Base-by-base conservation (phyloP, 2,329 filamentous ascomycete species). In the Ophiocordyceps polyrhachis-furcata region DNA sequence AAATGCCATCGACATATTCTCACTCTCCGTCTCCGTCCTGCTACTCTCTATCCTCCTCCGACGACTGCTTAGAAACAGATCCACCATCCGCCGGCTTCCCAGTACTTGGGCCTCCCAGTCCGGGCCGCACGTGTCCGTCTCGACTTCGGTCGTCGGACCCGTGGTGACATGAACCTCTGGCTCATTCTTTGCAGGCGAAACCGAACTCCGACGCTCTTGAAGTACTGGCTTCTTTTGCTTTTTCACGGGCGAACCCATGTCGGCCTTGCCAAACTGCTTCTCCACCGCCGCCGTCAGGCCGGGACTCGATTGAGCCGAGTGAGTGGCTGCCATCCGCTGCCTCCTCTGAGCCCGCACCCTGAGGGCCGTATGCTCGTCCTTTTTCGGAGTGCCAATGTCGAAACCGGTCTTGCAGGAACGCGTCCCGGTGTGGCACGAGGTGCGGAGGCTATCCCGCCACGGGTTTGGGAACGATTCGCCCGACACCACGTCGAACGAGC, bases 41-140 rank as follows among this genome's bases (percentile, higher is more conserved):
- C 58, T 62, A 13, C 62, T 63, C 21, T 58, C 54, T 35, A 66
- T 62, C 13, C 62, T 60, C 48, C 56, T 66, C 15, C 66, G 62
- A 17, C 71, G 62, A 42, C 64, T 71, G 47, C 61, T 72, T 25
- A 75, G 57, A 52, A 75, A 74, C 43, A 68, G 47, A 44, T 75
- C 70, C 8, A 75, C 70, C 67, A 75, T 73, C 40, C 61, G 60
- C 54, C 66, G 66, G 50, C 69, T 70, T 2, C 67, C 67, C 47
- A 64, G 54, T 0, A 54, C 55, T 46, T 66, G 63, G 0, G 57
- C 54, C 37, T 62, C 58, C 45, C 49, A 46, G 7, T 55, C 50
- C 19, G 44, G 38, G 40, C 40, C 45, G 17, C n/a, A 9, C 14
- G 14, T 41, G 11, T 38, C 20, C 7, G 12, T 29, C 19, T n/a